Evolutionary conservation across 2,329 filamentous ascomycete species (phyloP).

Genomic region (Neocatenulostroma microsporum): DNA sequence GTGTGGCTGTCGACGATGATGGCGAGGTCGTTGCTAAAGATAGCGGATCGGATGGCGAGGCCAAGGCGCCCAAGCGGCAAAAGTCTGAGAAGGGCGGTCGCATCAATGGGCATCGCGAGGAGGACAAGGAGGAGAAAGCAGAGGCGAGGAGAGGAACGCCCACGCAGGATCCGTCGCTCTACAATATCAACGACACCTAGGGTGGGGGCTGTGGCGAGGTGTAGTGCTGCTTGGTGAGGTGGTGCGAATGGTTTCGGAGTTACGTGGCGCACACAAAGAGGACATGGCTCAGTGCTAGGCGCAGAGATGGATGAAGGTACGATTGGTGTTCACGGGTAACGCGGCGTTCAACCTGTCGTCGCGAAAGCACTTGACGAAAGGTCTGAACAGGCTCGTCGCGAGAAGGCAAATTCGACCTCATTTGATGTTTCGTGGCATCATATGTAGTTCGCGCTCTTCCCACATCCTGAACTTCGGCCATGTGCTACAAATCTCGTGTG

Average conservation of each 20-base stretch:
- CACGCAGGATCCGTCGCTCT: constrained; percentile 6
- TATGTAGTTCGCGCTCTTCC: too few species aligned
- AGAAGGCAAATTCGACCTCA: too few species aligned
- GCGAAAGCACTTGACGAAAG: not conserved
- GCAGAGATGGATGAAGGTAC: not conserved
- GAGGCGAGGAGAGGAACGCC: not conserved
- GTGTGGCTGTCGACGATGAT: constrained; percentile 49
- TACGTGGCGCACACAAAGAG: not conserved
- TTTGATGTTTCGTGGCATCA: too few species aligned
- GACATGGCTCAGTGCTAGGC: not conserved
- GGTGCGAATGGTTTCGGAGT: not conserved
- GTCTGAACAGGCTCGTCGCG: not conserved
- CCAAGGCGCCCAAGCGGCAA: constrained; percentile 17
- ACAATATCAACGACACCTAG: constrained; percentile 17
- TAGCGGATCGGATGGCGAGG: constrained; percentile 19
- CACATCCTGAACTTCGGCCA: too few species aligned
- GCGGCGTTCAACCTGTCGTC: too few species aligned
- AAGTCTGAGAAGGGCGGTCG: constrained; percentile 17
- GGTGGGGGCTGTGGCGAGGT: not conserved
- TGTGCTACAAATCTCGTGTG: too few species aligned
- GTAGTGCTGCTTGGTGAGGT: not conserved
- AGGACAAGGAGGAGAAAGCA: not conserved
- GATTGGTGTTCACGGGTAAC: too few species aligned
- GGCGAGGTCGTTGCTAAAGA: constrained; percentile 51
- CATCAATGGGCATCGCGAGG: constrained; percentile 4